Conservation (phyloP, 83 land plant genomes). For the Thuja plicata region DNA sequence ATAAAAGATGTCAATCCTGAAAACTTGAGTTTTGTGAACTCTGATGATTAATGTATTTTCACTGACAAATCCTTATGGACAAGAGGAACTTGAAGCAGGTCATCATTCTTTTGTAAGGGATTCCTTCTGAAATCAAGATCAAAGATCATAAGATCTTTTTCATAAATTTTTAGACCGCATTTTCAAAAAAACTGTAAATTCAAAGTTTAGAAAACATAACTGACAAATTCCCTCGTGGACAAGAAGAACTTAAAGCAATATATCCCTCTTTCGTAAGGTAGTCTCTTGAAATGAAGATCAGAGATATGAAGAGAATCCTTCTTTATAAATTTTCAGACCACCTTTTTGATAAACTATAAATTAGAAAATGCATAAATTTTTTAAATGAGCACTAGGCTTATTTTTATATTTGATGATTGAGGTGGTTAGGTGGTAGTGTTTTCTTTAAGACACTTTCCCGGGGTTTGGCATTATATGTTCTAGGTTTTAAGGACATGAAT, state of each 20-base stretch:
- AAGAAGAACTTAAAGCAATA: neutral
- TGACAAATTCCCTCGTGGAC: neutral
- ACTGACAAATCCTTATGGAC: neutral
- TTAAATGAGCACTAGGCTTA: neutral
- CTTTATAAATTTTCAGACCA: neutral
- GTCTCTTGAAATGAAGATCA: neutral
- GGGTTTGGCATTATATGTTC: neutral
- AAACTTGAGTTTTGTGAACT: conserved; percentile 5
- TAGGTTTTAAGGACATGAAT: neutral
- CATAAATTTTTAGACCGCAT: too few relatives aligned
- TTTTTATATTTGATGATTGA: neutral
- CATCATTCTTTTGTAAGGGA: neutral
- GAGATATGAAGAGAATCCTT: neutral
- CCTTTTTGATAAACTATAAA: neutral
- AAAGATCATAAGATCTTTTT: neutral
- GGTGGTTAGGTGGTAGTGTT: neutral
- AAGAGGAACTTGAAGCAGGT: neutral
- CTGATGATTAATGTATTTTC: neutral
- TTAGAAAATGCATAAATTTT: neutral
- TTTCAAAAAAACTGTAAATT: neutral
- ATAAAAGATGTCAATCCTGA: neutral
- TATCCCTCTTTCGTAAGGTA: neutral
- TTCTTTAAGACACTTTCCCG: neutral
- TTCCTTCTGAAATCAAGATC: neutral
- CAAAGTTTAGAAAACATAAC: too few relatives aligned